Evolutionary conservation across 805 yeast genomes (phyloP).

Genomic region (Metschnikowia baotianmanensis): DNA sequence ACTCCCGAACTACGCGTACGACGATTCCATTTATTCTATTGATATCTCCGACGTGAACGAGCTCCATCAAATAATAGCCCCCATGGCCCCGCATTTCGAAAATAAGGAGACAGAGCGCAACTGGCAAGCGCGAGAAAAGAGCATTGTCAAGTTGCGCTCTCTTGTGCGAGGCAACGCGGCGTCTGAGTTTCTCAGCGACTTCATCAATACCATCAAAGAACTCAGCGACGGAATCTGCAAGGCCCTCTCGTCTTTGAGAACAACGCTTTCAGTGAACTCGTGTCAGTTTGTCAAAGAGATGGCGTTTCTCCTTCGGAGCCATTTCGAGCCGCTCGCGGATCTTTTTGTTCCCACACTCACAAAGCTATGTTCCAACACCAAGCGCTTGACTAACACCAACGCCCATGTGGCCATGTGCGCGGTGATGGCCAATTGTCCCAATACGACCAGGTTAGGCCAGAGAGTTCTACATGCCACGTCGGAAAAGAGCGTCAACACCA

Average conservation of each 20-base stretch:
- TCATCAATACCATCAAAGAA: slow-evolving; percentile 32
- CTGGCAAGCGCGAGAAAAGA: slow-evolving; percentile 73
- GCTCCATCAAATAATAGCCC: slow-evolving; percentile 19
- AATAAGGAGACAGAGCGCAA: slow-evolving; percentile 85
- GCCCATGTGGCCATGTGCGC: slow-evolving; percentile 56
- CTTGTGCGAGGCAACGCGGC: slow-evolving; percentile 58
- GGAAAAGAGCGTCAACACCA: slow-evolving; percentile 72
- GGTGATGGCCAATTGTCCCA: slow-evolving; percentile 54
- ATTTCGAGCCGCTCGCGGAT: slow-evolving; percentile 51
- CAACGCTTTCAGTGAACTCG: slow-evolving; percentile 74
- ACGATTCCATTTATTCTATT: slow-evolving; percentile 32
- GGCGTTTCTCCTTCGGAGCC: slow-evolving; percentile 37
- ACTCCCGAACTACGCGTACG: slow-evolving; percentile 34
- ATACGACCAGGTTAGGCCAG: slow-evolving; percentile 48
- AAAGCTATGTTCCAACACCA: slow-evolving; percentile 57
- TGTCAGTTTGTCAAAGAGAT: slow-evolving; percentile 76
- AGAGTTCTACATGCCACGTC: slow-evolving; percentile 50
- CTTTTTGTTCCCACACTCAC: slow-evolving; percentile 46
- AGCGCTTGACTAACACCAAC: slow-evolving; percentile 58
- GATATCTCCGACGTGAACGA: slow-evolving; percentile 25
- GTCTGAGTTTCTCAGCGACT: slow-evolving; percentile 33
- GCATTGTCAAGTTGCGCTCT: slow-evolving; percentile 54
- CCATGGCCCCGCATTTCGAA: slow-evolving; percentile 42
- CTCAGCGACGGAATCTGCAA: slow-evolving; percentile 58
- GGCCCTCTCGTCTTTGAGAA: slow-evolving; percentile 70